Conservation (phyloP, 495 filamentous ascomycete species). For the Annulohypoxylon nitens region DNA sequence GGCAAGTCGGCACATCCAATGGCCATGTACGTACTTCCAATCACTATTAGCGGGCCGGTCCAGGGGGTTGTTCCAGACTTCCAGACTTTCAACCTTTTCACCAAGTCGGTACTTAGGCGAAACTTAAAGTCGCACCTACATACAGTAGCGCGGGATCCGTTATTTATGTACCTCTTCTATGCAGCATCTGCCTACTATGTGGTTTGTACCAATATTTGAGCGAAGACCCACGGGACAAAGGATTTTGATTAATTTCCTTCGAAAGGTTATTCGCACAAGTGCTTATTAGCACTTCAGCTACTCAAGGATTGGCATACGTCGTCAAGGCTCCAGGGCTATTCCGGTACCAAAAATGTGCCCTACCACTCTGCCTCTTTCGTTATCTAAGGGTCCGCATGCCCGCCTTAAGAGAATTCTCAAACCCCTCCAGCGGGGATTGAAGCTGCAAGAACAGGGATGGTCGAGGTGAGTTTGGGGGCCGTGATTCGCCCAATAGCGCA, state of each 20-base stretch:
- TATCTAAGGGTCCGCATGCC: constrained; percentile 20
- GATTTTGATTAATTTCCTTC: not conserved
- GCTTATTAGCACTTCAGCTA: constrained; percentile 27
- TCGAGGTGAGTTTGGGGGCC: constrained; percentile 33
- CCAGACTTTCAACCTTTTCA: constrained; percentile 1
- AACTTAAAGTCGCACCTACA: constrained; percentile 18
- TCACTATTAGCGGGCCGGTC: constrained; percentile 37
- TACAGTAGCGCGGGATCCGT: constrained; percentile 25
- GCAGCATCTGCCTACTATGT: not conserved
- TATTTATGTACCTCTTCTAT: constrained; percentile 14
- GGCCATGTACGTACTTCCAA: constrained; percentile 17
- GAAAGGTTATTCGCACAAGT: not conserved
- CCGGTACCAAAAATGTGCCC: constrained; percentile 15
- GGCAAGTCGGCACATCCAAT: constrained; percentile 44
- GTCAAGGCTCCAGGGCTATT: not conserved
- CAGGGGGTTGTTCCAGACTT: constrained; percentile 30
- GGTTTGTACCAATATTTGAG: not conserved
- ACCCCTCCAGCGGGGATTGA: constrained; percentile 35
- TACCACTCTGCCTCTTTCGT: constrained; percentile 16
- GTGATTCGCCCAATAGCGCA: constrained; percentile 47
- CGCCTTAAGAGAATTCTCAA: constrained; percentile 21
- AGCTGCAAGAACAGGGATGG: constrained; percentile 45
- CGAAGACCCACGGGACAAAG: not conserved
- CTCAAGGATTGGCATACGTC: constrained; percentile 22
- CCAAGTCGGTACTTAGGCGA: constrained; percentile 12